Percentiles rank a stretch among this genome's conserved stretches.
phyloP scores from a whole-genome alignment of 2,329 filamentous ascomycete genomes.

The Penicillium hordei region DNA sequence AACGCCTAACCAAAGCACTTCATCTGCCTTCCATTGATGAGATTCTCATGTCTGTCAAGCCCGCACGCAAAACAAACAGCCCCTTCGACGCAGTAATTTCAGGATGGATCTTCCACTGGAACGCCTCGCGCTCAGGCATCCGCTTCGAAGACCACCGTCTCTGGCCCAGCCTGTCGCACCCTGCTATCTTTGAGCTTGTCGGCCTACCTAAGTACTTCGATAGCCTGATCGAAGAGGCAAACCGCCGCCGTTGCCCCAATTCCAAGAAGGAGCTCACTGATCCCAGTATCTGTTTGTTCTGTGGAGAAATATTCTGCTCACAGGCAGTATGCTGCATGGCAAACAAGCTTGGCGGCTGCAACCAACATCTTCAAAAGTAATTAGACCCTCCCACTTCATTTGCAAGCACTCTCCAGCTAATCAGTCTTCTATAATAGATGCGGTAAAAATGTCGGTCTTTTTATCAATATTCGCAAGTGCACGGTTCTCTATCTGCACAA shows the following conservation, averaged over 20 bases:
- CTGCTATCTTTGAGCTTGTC: constrained; percentile 89
- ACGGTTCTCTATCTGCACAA: constrained; percentile 84
- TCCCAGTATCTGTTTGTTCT: constrained; percentile 89
- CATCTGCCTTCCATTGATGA: constrained; percentile 76
- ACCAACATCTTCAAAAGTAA: constrained; percentile 85
- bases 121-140: constrained; percentile 33
- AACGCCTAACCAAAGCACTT: constrained; percentile 74
- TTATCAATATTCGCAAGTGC: constrained; percentile 96
- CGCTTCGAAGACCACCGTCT: constrained; percentile 35
- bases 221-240: constrained; percentile 86
- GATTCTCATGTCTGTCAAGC: constrained; percentile 63
- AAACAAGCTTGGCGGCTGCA: constrained; percentile 75
- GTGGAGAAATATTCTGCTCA: constrained; percentile 93
- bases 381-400: constrained; percentile 29
- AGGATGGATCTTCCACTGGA: constrained; percentile 68
- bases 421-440: constrained; percentile 58
- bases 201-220: constrained; percentile 92
- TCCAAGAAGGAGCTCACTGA: constrained; percentile 90
- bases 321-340: constrained; percentile 85
- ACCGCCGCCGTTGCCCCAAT: constrained; percentile 77
- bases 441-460: constrained; percentile 85
- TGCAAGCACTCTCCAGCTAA: constrained; percentile 9
- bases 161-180: constrained; percentile 66
- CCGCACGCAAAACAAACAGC: constrained; percentile 40
- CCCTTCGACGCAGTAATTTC: constrained; percentile 53